Evolutionary conservation across 164 flowering plant species (phyloP).

Genomic region (Liriodendron chinense): DNA sequence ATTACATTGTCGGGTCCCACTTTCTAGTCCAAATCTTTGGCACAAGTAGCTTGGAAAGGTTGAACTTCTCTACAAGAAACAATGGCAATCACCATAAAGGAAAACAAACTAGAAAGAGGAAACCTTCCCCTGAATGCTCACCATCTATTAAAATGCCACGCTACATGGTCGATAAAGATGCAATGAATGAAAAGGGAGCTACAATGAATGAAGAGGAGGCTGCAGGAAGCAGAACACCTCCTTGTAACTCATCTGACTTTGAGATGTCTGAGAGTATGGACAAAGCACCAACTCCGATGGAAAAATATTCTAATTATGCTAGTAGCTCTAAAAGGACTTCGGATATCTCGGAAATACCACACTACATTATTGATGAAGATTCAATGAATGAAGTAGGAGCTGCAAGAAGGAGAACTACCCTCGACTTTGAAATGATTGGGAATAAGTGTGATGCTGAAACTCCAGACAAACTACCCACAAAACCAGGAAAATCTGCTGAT

Average conservation of each 20-base stretch:
- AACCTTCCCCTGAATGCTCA: not conserved
- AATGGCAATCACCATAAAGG: not conserved
- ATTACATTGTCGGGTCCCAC: conserved; percentile 29
- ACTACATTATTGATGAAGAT: conserved; percentile 12
- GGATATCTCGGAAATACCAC: conserved; percentile 1
- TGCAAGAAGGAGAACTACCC: conserved; percentile 3
- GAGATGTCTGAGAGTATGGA: not conserved
- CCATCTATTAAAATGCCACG: not conserved
- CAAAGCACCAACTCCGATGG: not conserved
- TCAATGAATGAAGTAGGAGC: conserved; percentile 23
- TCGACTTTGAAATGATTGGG: too few relatives aligned
- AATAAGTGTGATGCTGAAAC: conserved; percentile 13
- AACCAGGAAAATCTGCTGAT: not conserved
- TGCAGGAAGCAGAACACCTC: not conserved
- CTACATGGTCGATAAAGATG: not conserved
- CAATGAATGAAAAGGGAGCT: not conserved
- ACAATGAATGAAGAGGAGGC: not conserved
- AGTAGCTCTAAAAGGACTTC: not conserved
- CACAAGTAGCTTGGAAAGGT: conserved; percentile 33
- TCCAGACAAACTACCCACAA: not conserved
- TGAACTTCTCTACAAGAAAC: conserved; percentile 18
- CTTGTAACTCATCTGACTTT: not conserved
- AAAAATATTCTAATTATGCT: not conserved
- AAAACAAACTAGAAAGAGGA: not conserved
- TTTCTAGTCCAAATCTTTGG: conserved; percentile 40